A percentile compares a stretch with the other conserved stretches of the same genome.
phyloP scores from a whole-genome alignment of 2,329 filamentous ascomycete species.

The Aspergillus sp. region DNA sequence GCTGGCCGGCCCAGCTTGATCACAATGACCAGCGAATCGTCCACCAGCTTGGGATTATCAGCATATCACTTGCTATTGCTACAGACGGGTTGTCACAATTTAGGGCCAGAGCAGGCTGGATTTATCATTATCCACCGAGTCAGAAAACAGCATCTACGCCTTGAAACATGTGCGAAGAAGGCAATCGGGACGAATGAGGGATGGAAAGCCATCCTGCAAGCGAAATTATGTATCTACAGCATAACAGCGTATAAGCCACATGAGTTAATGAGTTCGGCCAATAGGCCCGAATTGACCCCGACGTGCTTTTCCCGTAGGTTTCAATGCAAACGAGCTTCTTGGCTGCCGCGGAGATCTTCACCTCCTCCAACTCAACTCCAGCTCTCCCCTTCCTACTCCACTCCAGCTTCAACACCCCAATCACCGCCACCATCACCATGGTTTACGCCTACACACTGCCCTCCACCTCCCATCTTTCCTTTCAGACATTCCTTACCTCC shows the following conservation, averaged over 20 bases:
- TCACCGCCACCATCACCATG: constrained; percentile 56
- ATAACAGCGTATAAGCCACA: neutral
- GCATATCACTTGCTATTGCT: neutral
- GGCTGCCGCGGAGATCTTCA: constrained; percentile 26
- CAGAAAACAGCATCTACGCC: neutral
- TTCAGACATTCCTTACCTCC: constrained; percentile 74
- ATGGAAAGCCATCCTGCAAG: neutral
- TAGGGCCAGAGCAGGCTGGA: neutral
- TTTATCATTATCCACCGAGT: neutral
- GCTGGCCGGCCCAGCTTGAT: constrained; percentile 3
- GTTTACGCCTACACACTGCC: constrained; percentile 86
- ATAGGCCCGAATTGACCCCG: neutral
- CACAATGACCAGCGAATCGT: neutral
- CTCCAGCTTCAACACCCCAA: neutral
- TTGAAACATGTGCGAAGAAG: neutral
- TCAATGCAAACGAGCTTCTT: constrained; percentile 7
- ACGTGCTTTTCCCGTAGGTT: neutral
- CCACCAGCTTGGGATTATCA: neutral
- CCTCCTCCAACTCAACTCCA: constrained; percentile 9
- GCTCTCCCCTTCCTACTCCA: constrained; percentile 18
- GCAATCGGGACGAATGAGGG: neutral
- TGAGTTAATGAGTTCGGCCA: neutral
- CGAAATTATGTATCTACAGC: neutral
- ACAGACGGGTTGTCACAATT: neutral
- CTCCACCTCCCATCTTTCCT: constrained; percentile 84